Conservation (phyloP, 2,329 filamentous ascomycete genomes). For the Stemphylium beticola region DNA sequence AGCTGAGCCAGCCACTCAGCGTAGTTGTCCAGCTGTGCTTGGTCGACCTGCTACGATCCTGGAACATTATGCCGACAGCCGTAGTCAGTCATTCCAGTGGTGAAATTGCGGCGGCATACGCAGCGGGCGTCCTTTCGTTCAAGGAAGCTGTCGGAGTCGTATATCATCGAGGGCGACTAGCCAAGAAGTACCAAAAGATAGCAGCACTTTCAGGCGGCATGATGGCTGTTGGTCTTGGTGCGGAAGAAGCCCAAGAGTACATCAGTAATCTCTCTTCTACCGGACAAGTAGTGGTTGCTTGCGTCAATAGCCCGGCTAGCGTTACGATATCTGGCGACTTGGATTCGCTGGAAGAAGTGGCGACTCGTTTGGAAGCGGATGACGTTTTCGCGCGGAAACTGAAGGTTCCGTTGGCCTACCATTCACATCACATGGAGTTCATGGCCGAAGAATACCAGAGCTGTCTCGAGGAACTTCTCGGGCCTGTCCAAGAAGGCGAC, state of each 20-base stretch:
- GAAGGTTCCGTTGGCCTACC: slow-evolving; percentile 53
- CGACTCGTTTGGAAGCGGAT: slow-evolving; percentile 44
- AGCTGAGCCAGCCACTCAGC: slow-evolving; percentile 25
- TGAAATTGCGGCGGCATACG: slow-evolving; percentile 36
- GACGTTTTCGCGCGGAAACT: slow-evolving; percentile 50
- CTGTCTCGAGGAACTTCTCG: too few relatives aligned
- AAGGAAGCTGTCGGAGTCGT: slow-evolving; percentile 19
- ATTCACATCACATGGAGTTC: slow-evolving; percentile 35
- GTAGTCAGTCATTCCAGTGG: slow-evolving; percentile 34
- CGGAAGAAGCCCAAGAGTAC: slow-evolving; percentile 3
- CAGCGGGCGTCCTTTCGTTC: slow-evolving; percentile 24
- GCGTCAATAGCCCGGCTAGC: slow-evolving; percentile 36
- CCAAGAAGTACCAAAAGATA: slow-evolving; percentile 9
- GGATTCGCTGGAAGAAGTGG: slow-evolving; percentile 41
- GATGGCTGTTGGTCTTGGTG: slow-evolving; percentile 27
- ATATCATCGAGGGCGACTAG: slow-evolving; percentile 26
- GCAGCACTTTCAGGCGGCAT: slow-evolving; percentile 12
- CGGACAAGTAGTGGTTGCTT: background rate
- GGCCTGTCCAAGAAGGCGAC: too few relatives aligned
- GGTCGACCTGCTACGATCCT: slow-evolving; percentile 15
- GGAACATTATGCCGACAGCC: slow-evolving; percentile 8
- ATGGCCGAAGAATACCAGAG: slow-evolving; percentile 10
- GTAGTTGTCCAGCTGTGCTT: slow-evolving; percentile 28
- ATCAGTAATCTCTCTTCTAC: background rate
- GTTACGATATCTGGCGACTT: slow-evolving; percentile 54